A percentile compares a stretch with the other conserved stretches of the same genome.
Evolutionary conservation across 345 rosid genomes (phyloP).

Genomic region (Bruguiera gymnorhiza): DNA sequence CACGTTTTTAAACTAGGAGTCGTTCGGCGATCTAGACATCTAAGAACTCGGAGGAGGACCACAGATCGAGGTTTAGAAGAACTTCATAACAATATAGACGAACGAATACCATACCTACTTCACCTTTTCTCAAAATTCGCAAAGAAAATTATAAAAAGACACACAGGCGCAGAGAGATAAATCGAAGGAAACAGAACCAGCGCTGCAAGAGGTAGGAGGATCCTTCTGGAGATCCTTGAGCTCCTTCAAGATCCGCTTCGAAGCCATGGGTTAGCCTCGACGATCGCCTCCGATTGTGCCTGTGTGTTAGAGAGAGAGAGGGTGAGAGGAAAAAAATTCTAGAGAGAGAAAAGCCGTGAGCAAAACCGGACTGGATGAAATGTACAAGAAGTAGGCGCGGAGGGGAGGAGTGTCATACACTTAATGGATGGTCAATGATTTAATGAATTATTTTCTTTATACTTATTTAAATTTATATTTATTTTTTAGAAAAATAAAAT

Average conservation of each 20-base stretch:
- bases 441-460: no score
- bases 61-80: neutral
- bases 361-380: neutral
- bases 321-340: neutral
- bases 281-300: slow-evolving; percentile 2
- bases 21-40: neutral
- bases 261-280: slow-evolving; percentile 27
- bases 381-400: neutral
- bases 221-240: slow-evolving; percentile 41
- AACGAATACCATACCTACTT: neutral
- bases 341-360: neutral
- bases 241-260: slow-evolving; percentile 41
- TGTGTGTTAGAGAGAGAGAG: neutral
- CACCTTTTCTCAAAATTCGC: neutral
- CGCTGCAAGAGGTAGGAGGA: slow-evolving; percentile 43
- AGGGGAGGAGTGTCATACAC: neutral
- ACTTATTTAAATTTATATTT: no score
- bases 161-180: neutral
- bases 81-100: no score
- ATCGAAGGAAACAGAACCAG: slow-evolving; percentile 11
- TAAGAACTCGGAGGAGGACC: neutral
- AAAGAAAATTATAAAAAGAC: neutral
- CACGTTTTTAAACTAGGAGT: neutral
- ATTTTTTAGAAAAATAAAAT: no score
- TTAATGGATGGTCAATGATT: no score